These are phyloP conservation scores for Xylariaceae sp. DNA, from an alignment of 2,329 filamentous ascomycete species.

Conservation along the genomic window DNA sequence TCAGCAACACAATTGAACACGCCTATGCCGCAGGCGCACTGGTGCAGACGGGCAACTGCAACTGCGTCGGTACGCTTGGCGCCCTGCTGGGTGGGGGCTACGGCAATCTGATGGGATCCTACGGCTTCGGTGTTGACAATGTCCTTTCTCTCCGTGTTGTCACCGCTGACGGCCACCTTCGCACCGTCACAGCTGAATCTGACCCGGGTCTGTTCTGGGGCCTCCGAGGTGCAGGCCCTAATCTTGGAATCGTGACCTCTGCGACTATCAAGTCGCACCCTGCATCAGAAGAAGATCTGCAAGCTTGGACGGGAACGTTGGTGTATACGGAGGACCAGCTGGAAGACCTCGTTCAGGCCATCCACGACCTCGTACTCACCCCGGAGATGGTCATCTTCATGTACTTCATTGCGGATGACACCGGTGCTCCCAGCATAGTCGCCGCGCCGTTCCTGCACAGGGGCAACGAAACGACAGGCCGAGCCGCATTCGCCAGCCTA, in stretches of 20 bases:
- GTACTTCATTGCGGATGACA: conserved; percentile 6
- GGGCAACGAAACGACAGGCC: conserved; percentile 3
- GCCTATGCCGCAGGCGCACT: conserved; percentile 6
- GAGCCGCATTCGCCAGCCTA: conserved; percentile 6
- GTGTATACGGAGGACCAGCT: conserved; percentile 12
- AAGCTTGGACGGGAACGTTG: conserved; percentile 14
- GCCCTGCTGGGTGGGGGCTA: conserved; percentile 16
- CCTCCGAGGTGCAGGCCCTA: conserved; percentile 16
- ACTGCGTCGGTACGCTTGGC: conserved; percentile 16
- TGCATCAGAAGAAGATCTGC: not conserved
- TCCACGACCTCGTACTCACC: conserved; percentile 9
- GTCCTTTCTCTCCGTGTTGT: conserved; percentile 14
- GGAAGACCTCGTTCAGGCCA: conserved; percentile 11
- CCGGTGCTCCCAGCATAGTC: conserved; percentile 1
- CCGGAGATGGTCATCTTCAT: conserved; percentile 9
- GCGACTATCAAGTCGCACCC: conserved; percentile 11
- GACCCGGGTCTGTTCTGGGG: conserved; percentile 18
- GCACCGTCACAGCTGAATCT: conserved; percentile 1
- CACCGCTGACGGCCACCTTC: conserved; percentile 8
- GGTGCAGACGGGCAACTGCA: conserved; percentile 16
- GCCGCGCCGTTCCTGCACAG: conserved; percentile 13
- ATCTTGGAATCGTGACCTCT: conserved; percentile 20
- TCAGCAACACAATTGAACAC: conserved; percentile 7
- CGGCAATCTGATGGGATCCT: conserved; percentile 9
- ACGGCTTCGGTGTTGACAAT: conserved; percentile 17